These are phyloP conservation scores for Pseudocercospora musae DNA, from an alignment of 2,329 filamentous ascomycete species.

Conservation along the genomic window DNA sequence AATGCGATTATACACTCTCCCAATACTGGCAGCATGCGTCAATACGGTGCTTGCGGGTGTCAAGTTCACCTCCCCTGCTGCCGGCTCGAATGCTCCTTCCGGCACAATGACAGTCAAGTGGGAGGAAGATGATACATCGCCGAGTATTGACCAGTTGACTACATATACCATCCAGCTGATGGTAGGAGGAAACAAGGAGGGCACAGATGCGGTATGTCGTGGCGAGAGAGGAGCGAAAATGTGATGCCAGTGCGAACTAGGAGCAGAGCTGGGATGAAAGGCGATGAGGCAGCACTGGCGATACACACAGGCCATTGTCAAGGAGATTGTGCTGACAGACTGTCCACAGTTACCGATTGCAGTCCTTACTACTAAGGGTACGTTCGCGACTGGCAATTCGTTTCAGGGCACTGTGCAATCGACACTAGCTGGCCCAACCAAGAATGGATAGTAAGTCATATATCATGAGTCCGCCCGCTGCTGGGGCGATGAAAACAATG, in stretches of 20 bases:
- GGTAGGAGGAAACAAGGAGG: constrained; percentile 56
- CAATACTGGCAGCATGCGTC: constrained; percentile 35
- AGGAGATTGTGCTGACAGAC: neutral
- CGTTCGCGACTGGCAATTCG: constrained; percentile 14
- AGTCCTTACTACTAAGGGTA: constrained; percentile 7
- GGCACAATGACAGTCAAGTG: constrained; percentile 56
- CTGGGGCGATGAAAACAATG: neutral
- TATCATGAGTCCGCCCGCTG: neutral
- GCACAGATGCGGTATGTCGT: constrained; percentile 43
- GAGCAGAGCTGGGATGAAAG: neutral
- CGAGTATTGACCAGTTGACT: constrained; percentile 49
- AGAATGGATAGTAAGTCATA: constrained; percentile 55
- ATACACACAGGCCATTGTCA: neutral
- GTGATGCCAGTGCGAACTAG: neutral
- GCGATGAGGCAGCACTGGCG: neutral
- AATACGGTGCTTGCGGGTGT: constrained; percentile 51
- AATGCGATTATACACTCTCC: constrained; percentile 9
- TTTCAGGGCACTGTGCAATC: constrained; percentile 20
- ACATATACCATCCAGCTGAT: constrained; percentile 59
- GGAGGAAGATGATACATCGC: constrained; percentile 53
- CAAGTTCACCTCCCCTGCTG: constrained; percentile 52
- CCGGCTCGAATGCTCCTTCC: constrained; percentile 50
- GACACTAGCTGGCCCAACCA: constrained; percentile 32
- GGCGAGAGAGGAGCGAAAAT: neutral
- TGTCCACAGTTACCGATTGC: constrained; percentile 16